These are phyloP conservation scores for Phytophthora tubulina DNA, from an alignment of 352 stramenopile species.

Conservation along the genomic window DNA sequence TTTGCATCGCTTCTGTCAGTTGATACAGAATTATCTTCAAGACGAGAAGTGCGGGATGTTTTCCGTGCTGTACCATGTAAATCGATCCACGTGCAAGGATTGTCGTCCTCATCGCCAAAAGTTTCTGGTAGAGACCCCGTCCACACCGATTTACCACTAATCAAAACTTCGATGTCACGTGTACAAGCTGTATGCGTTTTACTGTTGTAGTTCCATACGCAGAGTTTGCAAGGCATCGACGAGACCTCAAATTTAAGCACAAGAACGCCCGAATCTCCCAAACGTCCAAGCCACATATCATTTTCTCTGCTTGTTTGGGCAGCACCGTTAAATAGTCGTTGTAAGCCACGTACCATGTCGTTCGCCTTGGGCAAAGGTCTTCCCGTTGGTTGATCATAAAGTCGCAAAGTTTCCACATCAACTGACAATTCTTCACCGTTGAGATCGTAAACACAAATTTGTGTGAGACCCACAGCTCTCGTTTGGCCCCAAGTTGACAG, in stretches of 20 bases:
- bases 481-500: constrained; percentile 78
- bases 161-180: constrained; percentile 73
- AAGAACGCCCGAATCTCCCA: constrained; percentile 64
- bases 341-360: constrained; percentile 74
- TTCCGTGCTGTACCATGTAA: constrained; percentile 52
- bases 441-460: constrained; percentile 73
- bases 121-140: constrained; percentile 79
- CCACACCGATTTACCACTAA: constrained; percentile 73
- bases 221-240: constrained; percentile 65
- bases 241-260: constrained; percentile 64
- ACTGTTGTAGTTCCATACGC: constrained; percentile 87
- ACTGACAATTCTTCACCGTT: constrained; percentile 68
- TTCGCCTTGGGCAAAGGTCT: constrained; percentile 62
- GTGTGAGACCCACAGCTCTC: constrained; percentile 64
- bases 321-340: constrained; percentile 66
- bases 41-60: constrained; percentile 36
- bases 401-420: constrained; percentile 49
- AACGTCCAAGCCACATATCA: constrained; percentile 81
- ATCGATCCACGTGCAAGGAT: constrained; percentile 75
- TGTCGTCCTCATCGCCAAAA: constrained; percentile 75
- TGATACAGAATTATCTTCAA: constrained; percentile 9
- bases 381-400: constrained; percentile 63
- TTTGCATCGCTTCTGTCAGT: constrained; percentile 7
- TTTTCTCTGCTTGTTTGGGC: constrained; percentile 72
- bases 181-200: constrained; percentile 59